Base-by-base conservation (phyloP, 495 filamentous ascomycete species). In the Recurvomyces mirabilis region DNA sequence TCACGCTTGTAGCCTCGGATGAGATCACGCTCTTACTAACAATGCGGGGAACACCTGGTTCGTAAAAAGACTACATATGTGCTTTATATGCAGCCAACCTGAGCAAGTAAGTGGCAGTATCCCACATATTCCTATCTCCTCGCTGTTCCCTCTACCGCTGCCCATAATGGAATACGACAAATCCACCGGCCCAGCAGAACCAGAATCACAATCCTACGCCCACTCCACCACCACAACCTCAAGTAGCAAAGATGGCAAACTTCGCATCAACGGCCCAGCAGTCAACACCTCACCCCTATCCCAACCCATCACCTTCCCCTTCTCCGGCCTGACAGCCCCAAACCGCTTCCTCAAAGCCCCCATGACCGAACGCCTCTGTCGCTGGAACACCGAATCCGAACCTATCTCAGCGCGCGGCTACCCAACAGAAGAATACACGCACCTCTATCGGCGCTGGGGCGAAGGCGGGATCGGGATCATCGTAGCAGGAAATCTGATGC, bases 381-480 rank as follows among this genome's bases (percentile, higher is more conserved):
- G 38, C 12, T 56, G 53, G 53, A 47, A 51, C 37, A 39, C 32
- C 24, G 47, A 47, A 11, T 32, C 39, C 37, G 47, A 55, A 35
- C 38, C 46, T 19, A 43, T 55, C 30, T 40, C 17, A 24, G 43
- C 43, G 18, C 52, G 52, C 13, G 52, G 52, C 19, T 41, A 33
- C 26, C 52, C 52, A 11, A 26, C 47, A n/a, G 52, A 55, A 15
- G 52, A 51, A 28, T 51, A 51, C 36, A 51, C 22, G 14, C 52
- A 36, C 14, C 40, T 57, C 1, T 57, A 57, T 39, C 12, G 45
- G 33, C 30, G 38, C 21, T 57, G 54, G 54, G 54, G 54, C 22
- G 47, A 51, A 23, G 54, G 54, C 35, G 43, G 41, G 43, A 54
- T 54, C 29, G 54, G 54, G 4, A 37, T 55, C 23, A 55, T 57